A percentile compares a stretch with the other conserved stretches of the same genome.
Evolutionary conservation across 2,329 filamentous ascomycete genomes (phyloP).

Genomic region (Torrubiella hemipterigena): DNA sequence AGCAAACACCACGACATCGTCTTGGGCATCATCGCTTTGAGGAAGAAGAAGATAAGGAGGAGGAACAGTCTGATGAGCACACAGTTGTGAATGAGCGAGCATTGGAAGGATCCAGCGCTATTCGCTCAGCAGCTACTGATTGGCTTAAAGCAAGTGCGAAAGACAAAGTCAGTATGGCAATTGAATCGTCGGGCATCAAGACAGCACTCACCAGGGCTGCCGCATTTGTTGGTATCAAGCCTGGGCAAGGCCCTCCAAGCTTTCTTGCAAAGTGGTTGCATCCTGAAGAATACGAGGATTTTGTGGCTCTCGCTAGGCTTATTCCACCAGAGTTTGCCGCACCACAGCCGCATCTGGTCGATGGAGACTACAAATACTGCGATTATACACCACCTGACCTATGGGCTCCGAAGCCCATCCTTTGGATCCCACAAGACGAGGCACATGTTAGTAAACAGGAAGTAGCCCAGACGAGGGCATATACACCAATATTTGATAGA

Average conservation of each 20-base stretch:
- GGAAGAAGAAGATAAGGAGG: conserved; percentile 18
- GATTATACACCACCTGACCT: conserved; percentile 55
- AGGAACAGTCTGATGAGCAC: conserved; percentile 11
- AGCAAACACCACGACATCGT: too few relatives aligned
- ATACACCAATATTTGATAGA: conserved; percentile 65
- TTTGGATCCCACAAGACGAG: conserved; percentile 78
- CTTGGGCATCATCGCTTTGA: too few relatives aligned
- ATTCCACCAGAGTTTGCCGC: conserved; percentile 50
- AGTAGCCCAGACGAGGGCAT: conserved; percentile 55
- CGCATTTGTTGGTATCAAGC: conserved; percentile 13
- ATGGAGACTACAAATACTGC: conserved; percentile 41
- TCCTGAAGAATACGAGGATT: conserved; percentile 66
- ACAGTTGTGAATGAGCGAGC: conserved; percentile 15
- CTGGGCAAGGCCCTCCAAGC: conserved; percentile 25
- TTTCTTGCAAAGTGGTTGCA: conserved; percentile 59
- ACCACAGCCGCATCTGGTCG: too few relatives aligned
- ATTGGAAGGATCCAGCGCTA: conserved; percentile 24
- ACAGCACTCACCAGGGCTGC: conserved; percentile 14
- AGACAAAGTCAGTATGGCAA: conserved; percentile 16
- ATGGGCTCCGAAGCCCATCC: conserved; percentile 50
- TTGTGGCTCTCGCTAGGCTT: conserved; percentile 55
- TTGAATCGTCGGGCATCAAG: conserved; percentile 15
- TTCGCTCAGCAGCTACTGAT: conserved; percentile 18
- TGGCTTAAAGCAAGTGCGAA: conserved; percentile 24
- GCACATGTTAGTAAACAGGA: conserved; percentile 69